These are phyloP conservation scores for Sherardia arvensis DNA, from an alignment of 257 asterid genomes.

Conservation along the genomic window DNA sequence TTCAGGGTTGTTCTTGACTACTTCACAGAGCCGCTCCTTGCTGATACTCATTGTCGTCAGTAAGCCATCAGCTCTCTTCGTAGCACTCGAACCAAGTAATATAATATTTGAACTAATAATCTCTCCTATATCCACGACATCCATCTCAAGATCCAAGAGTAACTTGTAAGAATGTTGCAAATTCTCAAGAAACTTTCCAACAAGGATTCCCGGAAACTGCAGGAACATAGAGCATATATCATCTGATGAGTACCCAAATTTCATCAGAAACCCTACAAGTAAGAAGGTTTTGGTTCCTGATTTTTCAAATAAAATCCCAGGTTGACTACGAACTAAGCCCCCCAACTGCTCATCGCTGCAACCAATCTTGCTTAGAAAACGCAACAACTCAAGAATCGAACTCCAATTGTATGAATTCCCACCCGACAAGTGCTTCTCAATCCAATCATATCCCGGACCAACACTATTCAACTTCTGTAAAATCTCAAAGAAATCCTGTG, in stretches of 20 bases:
- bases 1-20: constrained; percentile 47
- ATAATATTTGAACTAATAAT: constrained; percentile 28
- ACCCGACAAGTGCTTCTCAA: constrained; percentile 32
- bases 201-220: constrained; percentile 36
- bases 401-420: constrained; percentile 42
- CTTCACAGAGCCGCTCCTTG: constrained; percentile 34
- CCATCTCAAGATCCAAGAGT: constrained; percentile 48
- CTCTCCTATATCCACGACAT: constrained; percentile 28
- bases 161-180: constrained; percentile 36
- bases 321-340: constrained; percentile 25
- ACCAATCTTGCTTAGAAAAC: constrained; percentile 30
- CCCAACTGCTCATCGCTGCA: constrained; percentile 33
- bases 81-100: constrained; percentile 47
- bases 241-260: constrained; percentile 35
- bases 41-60: constrained; percentile 26
- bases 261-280: constrained; percentile 40
- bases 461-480: constrained; percentile 29
- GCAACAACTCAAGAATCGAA: constrained; percentile 31
- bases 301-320: constrained; percentile 38
- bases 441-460: constrained; percentile 35
- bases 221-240: constrained; percentile 28
- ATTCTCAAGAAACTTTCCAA: constrained; percentile 29
- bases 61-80: constrained; percentile 37
- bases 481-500: constrained; percentile 27
- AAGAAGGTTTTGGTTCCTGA: constrained; percentile 38